Evolutionary conservation across 768 basidiomycete species (phyloP), one percentile per base, ranked within the genome.

Genomic region (Auricularia heimuer): DNA sequence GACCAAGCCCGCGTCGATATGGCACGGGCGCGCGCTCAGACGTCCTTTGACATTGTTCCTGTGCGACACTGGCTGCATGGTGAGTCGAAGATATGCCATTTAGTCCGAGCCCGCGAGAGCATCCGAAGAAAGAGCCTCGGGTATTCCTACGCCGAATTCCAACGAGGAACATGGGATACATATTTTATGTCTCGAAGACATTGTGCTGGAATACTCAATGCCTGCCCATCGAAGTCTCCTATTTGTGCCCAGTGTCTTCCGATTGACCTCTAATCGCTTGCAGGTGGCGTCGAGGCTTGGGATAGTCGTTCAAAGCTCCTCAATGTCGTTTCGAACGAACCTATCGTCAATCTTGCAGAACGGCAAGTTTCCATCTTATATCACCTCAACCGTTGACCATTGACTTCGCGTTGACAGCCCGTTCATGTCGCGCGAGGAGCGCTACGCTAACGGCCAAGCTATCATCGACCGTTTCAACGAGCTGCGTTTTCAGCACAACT

Each of bases 391-490:
- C 29, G 1, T 29, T 29, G 29, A 29, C 29, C 29, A 29, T 29
- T 3, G 29, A 29, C 29, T 3, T 29, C n/a, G 60, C 51, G 14
- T 67, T 14, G 64, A 29, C 62, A 87, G 87, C 64, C 77, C 82
- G 3, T 88, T 85, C 69, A 76, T 86, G 71, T 79, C 80, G 14
- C 81, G 87, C 63, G 78, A 79, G 0, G 84, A 90, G 63, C 76
- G 78, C 11, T 86, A 86, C 68, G 75, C 80, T 21, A 81, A 82
- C 3, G 86, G 80, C 0, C 74, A 88, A 12, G 73, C 75, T 0
- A 80, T 87, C 70, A 81, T 78, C 1, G 84, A 83, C 63, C 79
- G 85, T 18, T 68, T 90, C 8, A 80, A 78, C 62, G 88, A 89
- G 69, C 73, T 90, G n/a, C 77, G 80, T 66, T 79, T 83, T 62